Conservation (phyloP, 2,329 filamentous ascomycete species). For the Berkeleyomyces basicola region DNA sequence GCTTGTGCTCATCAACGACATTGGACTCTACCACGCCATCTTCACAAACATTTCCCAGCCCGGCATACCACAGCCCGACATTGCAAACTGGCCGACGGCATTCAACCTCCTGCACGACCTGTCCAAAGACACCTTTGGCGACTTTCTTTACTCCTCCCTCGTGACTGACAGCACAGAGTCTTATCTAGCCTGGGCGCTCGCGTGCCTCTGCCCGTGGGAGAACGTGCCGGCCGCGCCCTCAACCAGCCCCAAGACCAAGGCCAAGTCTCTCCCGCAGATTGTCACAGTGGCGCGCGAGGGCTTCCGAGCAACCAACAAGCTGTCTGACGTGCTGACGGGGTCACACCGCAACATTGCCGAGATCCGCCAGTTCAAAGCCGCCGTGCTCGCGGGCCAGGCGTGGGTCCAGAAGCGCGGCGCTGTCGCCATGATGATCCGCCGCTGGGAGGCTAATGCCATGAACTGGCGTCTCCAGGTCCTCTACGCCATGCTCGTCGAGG, state of each 20-base stretch:
- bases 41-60: slow-evolving; percentile 51
- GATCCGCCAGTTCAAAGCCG: slow-evolving; percentile 46
- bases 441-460: slow-evolving; percentile 45
- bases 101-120: slow-evolving; percentile 48
- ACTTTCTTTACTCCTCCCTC: slow-evolving; percentile 36
- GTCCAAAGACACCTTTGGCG: slow-evolving; percentile 25
- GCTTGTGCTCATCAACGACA: slow-evolving; percentile 46
- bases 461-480: slow-evolving; percentile 59
- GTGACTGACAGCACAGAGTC: slow-evolving; percentile 45
- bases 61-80: slow-evolving; percentile 38
- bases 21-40: slow-evolving; percentile 54
- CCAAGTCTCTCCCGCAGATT: slow-evolving; percentile 31
- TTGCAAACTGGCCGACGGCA: slow-evolving; percentile 40
- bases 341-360: slow-evolving; percentile 44
- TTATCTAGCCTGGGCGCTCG: slow-evolving; percentile 64
- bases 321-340: slow-evolving; percentile 49
- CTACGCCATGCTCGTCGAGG: slow-evolving; percentile 49
- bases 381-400: slow-evolving; percentile 29
- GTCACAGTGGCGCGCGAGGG: slow-evolving; percentile 56
- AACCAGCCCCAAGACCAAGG: slow-evolving; percentile 30
- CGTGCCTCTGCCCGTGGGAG: slow-evolving; percentile 60
- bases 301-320: slow-evolving; percentile 62
- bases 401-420: slow-evolving; percentile 39
- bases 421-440: slow-evolving; percentile 57
- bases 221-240: slow-evolving; percentile 27